phyloP scores from a whole-genome alignment of 306 rosid genomes.

The Rosa chinensis region DNA sequence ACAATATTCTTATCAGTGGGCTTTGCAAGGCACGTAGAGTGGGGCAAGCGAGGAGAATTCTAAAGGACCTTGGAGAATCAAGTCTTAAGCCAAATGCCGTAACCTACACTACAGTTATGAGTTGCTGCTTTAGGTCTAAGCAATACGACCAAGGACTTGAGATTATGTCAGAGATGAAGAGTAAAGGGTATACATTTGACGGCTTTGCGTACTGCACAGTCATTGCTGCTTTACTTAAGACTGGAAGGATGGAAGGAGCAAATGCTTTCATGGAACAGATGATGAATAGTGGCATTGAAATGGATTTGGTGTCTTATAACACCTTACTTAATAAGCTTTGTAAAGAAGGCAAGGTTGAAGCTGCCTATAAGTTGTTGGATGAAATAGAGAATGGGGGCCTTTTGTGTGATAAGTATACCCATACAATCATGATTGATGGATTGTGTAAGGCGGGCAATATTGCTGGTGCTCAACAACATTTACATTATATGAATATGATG shows the following conservation, averaged over 20 bases:
- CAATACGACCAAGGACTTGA: constrained; percentile 56
- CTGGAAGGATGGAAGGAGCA: constrained; percentile 59
- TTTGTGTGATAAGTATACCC: constrained; percentile 63
- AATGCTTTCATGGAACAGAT: constrained; percentile 41
- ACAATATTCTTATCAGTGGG: constrained; percentile 69
- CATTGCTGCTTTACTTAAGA: constrained; percentile 64
- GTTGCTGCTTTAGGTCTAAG: constrained; percentile 56
- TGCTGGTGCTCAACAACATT: constrained; percentile 50
- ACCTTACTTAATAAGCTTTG: constrained; percentile 58
- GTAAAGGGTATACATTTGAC: constrained; percentile 61
- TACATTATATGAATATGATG: constrained; percentile 48
- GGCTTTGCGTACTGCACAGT: constrained; percentile 75
- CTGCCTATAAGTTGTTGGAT: constrained; percentile 59
- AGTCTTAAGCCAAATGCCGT: constrained; percentile 56
- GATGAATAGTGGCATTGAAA: constrained; percentile 48
- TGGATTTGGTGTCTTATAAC: constrained; percentile 65
- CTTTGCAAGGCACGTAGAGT: constrained; percentile 60
- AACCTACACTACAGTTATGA: constrained; percentile 69
- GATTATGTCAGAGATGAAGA: constrained; percentile 60
- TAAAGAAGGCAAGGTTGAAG: constrained; percentile 60
- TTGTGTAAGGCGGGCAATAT: constrained; percentile 62
- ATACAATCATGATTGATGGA: constrained; percentile 63
- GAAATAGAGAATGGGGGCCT: constrained; percentile 62
- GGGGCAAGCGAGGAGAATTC: constrained; percentile 43
- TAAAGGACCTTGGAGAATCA: constrained; percentile 53